phyloP scores from a whole-genome alignment of 441 rosid genomes.

The Capsella rubella region DNA sequence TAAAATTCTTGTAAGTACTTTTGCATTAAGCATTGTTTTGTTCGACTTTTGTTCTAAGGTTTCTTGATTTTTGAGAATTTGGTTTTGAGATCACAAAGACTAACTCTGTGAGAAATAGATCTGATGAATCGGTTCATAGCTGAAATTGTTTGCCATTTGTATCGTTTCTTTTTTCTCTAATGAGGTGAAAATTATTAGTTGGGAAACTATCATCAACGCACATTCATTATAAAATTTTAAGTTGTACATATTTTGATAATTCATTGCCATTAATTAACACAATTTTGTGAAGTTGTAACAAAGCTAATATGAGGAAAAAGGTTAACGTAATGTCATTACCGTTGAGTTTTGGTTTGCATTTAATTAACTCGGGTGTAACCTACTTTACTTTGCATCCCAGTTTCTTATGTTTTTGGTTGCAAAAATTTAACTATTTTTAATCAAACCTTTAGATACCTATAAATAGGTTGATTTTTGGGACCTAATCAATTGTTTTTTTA shows the following conservation, averaged over 20 bases:
- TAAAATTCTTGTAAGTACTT: slow-evolving; percentile 19
- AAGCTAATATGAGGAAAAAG: slow-evolving; percentile 18
- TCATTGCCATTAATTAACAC: slow-evolving; percentile 3
- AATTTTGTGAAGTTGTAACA: slow-evolving; percentile 14
- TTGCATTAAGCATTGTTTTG: slow-evolving; percentile 16
- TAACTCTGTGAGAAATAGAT: background rate
- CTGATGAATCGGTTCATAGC: background rate
- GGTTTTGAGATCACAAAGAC: background rate
- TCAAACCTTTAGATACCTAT: slow-evolving; percentile 30
- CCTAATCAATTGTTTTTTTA: slow-evolving; percentile 28
- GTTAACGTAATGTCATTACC: slow-evolving; percentile 29
- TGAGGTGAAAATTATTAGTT: slow-evolving; percentile 25
- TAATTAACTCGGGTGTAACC: slow-evolving; percentile 41
- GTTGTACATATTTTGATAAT: background rate
- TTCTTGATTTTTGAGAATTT: background rate
- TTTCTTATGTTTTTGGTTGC: slow-evolving; percentile 14
- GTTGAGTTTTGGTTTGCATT: slow-evolving; percentile 38
- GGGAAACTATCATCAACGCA: slow-evolving; percentile 16
- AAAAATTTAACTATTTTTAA: background rate
- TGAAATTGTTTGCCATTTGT: slow-evolving; percentile 2
- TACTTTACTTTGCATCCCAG: slow-evolving; percentile 34
- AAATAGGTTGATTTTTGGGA: slow-evolving; percentile 30
- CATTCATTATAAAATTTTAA: background rate
- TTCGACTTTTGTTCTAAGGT: background rate
- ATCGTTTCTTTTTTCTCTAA: background rate